Conservation (phyloP, 78 protist genomes). For the slime mould (Dictyostelium discoideum) region DNA sequence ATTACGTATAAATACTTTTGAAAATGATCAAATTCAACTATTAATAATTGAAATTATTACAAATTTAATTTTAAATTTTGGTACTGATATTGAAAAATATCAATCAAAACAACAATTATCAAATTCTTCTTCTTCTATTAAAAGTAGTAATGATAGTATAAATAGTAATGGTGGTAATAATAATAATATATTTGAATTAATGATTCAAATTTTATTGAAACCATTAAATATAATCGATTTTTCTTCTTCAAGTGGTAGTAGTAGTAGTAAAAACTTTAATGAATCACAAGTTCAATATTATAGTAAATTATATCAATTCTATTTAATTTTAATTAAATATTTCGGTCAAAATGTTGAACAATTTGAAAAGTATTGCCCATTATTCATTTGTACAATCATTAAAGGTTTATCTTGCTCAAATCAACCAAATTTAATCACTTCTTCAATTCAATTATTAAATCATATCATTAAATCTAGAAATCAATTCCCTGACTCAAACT, state of each 20-base stretch:
- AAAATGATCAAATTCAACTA: constrained; percentile 7
- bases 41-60: constrained; percentile 17
- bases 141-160: background rate
- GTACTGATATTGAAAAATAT: constrained; percentile 8
- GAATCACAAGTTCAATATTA: constrained; percentile 9
- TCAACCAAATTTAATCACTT: constrained; percentile 15
- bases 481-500: background rate
- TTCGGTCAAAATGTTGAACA: background rate
- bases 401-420: constrained; percentile 20
- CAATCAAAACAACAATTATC: background rate
- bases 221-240: constrained; percentile 16
- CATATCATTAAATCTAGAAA: constrained; percentile 13
- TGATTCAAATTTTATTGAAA: constrained; percentile 40
- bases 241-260: background rate
- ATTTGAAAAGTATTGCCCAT: constrained; percentile 18
- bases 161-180: background rate
- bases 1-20: background rate
- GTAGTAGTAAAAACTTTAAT: background rate
- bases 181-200: constrained; percentile 16
- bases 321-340: constrained; percentile 3
- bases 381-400: constrained; percentile 11
- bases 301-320: constrained; percentile 20
- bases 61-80: constrained; percentile 38
- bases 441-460: constrained; percentile 35
- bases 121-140: background rate